Evolutionary conservation across 139 green algal genomes (phyloP), one percentile per base, ranked within the genome.

Genomic region (Chlamydomonas incerta): DNA sequence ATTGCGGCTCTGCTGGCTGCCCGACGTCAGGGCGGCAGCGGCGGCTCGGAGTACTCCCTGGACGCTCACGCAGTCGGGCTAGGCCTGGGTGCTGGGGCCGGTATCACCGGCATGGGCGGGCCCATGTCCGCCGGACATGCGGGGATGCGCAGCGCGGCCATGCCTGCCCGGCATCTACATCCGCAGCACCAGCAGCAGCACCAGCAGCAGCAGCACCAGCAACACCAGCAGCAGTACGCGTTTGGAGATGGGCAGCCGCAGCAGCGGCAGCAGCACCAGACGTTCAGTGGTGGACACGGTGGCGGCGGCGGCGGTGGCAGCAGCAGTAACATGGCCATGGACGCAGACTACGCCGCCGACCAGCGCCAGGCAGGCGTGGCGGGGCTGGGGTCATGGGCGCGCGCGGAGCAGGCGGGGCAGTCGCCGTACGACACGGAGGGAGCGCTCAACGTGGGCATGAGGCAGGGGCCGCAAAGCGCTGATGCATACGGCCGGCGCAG

Each of bases 311-410:
- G 41, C 33, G 17, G 55, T 31, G 47, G 57, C 3, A 63, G 33
- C 31, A 81, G 74, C 55, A 81, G 74, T 23, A 77, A 63, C 71
- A 35, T 37, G 23, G 37, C 37, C 71, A 35, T 37, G 23, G 37
- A 28, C 3, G 41, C 23, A 3, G 70, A 24, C 24, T 50, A 13
- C 41, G 8, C 41, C 41, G 41, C 8, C 5, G 41, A 50, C 41
- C 41, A 8, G 5, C 41, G 41, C 8, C 41, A 50, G 41, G 5
- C 41, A 8, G 41, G 5, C 8, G 41, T 41, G 55, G 55, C 11
- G 8, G 55, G 55, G 55, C 8, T 24, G 55, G 55, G 55, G 3
- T 4, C 18, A 21, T 60, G 55, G 55, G 18, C 55, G 3, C 55
- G 55, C 55, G 55, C 20, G 55, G 55, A 60, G 55, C 55, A 60